phyloP scores from a whole-genome alignment of 805 yeast species.

The Candida germanica region DNA sequence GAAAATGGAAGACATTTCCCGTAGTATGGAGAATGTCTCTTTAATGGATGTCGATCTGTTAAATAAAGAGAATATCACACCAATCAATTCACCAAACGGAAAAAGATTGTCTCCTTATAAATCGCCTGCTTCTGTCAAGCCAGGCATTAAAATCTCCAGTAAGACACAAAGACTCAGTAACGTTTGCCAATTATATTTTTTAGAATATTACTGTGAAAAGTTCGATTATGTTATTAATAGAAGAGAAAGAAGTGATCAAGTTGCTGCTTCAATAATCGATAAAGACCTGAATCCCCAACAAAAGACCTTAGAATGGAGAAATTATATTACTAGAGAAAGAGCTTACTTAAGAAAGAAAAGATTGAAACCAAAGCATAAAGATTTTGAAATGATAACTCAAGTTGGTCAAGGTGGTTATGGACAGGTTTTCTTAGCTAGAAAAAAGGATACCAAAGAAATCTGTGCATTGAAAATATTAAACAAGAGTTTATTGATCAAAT shows the following conservation, averaged over 20 bases:
- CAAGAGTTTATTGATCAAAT: constrained; percentile 77
- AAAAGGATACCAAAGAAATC: constrained; percentile 89
- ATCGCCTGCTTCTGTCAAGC: constrained; percentile 12
- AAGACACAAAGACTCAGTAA: constrained; percentile 84
- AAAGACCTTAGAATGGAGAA: constrained; percentile 58
- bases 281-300: constrained; percentile 36
- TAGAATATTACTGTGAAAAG: constrained; percentile 94
- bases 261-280: constrained; percentile 54
- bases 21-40: constrained; percentile 42
- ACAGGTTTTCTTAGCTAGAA: constrained; percentile 93
- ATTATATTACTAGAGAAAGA: constrained; percentile 80
- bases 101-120: constrained; percentile 28
- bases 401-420: constrained; percentile 99
- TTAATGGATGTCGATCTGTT: constrained; percentile 42
- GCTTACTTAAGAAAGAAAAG: constrained; percentile 84
- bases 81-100: constrained; percentile 15
- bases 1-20: constrained; percentile 36
- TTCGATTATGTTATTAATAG: constrained; percentile 88
- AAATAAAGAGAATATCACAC: constrained; percentile 38
- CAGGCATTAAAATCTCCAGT: constrained; percentile 43
- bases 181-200: constrained; percentile 89
- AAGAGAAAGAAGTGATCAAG: constrained; percentile 74
- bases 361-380: constrained; percentile 88
- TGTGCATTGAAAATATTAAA: constrained; percentile 93
- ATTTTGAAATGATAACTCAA: constrained; percentile 94